phyloP scores from a whole-genome alignment of 768 basidiomycete species.

The Xerocomus brunneocitrinus region DNA sequence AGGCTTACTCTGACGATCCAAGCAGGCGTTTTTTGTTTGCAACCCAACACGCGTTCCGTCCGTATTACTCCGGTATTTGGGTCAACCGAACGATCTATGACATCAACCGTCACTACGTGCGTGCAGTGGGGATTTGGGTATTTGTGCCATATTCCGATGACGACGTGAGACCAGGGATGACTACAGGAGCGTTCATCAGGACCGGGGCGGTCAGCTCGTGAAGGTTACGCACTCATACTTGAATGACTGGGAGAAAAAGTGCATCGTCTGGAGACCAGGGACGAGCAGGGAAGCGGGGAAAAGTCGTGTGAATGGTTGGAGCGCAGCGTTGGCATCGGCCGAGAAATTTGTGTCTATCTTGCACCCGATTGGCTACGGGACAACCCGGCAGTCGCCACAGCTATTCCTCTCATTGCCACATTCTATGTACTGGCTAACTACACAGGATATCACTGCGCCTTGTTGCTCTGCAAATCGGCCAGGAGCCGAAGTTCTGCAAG shows the following conservation, averaged over 20 bases:
- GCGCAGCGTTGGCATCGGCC: slow-evolving; percentile 8
- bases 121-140: slow-evolving; percentile 92
- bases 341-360: slow-evolving; percentile 16
- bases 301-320: slow-evolving; percentile 16
- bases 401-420: background rate
- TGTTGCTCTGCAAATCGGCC: slow-evolving; percentile 21
- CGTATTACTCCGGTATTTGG: slow-evolving; percentile 82
- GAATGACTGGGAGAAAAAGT: slow-evolving; percentile 82
- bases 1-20: slow-evolving; percentile 88
- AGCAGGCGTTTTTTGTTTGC: slow-evolving; percentile 84
- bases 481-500: slow-evolving; percentile 61
- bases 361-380: slow-evolving; percentile 29
- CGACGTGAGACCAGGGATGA: slow-evolving; percentile 87
- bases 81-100: slow-evolving; percentile 80
- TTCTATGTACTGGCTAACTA: background rate
- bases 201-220: background rate
- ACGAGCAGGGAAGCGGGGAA: slow-evolving; percentile 19
- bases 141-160: slow-evolving; percentile 92
- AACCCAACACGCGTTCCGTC: slow-evolving; percentile 85
- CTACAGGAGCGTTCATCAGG: slow-evolving; percentile 37
- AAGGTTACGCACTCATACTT: slow-evolving; percentile 66
- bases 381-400: slow-evolving; percentile 11
- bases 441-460: background rate
- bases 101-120: slow-evolving; percentile 84
- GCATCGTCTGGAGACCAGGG: slow-evolving; percentile 47